A percentile compares a stretch with the other conserved stretches of the same genome.
Evolutionary conservation across 768 basidiomycete genomes (phyloP).

Genomic region (Tylopilus rubrobrunneus): DNA sequence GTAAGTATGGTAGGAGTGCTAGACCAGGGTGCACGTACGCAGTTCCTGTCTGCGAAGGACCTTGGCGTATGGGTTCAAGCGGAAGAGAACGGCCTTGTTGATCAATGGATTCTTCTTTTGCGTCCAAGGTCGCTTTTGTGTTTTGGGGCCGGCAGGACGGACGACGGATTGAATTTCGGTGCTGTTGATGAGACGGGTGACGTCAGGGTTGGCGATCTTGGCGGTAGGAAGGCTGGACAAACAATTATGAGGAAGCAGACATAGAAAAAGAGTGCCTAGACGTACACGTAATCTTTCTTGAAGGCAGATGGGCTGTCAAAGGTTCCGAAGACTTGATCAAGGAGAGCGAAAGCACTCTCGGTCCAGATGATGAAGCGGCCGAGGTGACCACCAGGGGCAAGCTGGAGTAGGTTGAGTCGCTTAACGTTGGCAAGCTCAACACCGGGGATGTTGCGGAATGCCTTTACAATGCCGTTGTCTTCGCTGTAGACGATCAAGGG

Average conservation of each 20-base stretch:
- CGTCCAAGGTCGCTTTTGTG: conserved; percentile 92
- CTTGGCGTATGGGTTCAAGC: conserved; percentile 98
- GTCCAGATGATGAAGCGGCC: conserved; percentile 99
- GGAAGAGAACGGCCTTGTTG: conserved; percentile 94
- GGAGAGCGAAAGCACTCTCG: conserved; percentile 84
- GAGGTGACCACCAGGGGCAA: conserved; percentile 98
- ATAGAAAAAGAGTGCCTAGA: conserved; percentile 6
- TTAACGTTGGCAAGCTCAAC: conserved; percentile 95
- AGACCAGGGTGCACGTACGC: conserved; percentile 48
- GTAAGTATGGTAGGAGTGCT: not conserved
- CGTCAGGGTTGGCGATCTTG: conserved; percentile 96
- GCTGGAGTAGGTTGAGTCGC: conserved; percentile 94
- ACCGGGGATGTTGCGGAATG: conserved; percentile 98
- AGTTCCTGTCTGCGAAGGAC: conserved; percentile 85
- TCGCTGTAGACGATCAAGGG: conserved; percentile 96
- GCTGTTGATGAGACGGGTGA: conserved; percentile 97
- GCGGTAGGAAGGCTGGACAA: conserved; percentile 76
- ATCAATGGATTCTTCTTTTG: conserved; percentile 98
- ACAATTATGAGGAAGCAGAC: not conserved
- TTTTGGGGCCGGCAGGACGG: conserved; percentile 81
- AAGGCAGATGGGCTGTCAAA: conserved; percentile 78
- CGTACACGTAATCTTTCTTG: conserved; percentile 89
- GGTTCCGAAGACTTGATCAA: conserved; percentile 95
- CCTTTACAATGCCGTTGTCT: conserved; percentile 96
- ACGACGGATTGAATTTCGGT: conserved; percentile 97